Conservation (phyloP, 1,284 basidiomycete species). For the Ceratobasidium papillatum region DNA sequence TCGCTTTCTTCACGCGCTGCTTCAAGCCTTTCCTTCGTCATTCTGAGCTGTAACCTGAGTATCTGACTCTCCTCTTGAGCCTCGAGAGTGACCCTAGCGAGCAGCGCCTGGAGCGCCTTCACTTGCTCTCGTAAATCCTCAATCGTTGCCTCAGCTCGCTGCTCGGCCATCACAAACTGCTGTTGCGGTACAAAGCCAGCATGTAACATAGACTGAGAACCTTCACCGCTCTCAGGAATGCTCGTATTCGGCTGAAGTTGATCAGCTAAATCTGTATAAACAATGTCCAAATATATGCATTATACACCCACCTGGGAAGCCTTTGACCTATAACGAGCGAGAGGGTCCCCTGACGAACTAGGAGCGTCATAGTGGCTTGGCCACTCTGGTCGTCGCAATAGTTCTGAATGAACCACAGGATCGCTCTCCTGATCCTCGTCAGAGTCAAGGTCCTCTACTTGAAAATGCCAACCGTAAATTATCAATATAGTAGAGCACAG, state of each 20-base stretch:
- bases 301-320: background rate
- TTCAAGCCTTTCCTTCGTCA: no score
- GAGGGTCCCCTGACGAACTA: background rate
- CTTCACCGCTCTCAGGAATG: background rate
- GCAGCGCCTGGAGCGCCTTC: background rate
- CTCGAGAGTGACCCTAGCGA: background rate
- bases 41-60: background rate
- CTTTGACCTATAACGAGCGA: conserved; percentile 2
- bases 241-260: background rate
- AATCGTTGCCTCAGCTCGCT: background rate
- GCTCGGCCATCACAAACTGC: background rate
- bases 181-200: background rate
- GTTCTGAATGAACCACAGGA: background rate
- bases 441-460: conserved; percentile 13
- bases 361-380: background rate
- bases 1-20: no score
- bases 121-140: background rate
- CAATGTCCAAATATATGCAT: conserved; percentile 14
- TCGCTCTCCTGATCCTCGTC: background rate
- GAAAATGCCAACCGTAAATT: background rate
- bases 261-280: background rate
- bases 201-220: background rate
- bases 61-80: background rate
- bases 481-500: background rate
- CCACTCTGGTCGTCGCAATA: conserved; percentile 5